phyloP scores from a whole-genome alignment of 495 filamentous ascomycete genomes.

The Bacidia rubella region DNA sequence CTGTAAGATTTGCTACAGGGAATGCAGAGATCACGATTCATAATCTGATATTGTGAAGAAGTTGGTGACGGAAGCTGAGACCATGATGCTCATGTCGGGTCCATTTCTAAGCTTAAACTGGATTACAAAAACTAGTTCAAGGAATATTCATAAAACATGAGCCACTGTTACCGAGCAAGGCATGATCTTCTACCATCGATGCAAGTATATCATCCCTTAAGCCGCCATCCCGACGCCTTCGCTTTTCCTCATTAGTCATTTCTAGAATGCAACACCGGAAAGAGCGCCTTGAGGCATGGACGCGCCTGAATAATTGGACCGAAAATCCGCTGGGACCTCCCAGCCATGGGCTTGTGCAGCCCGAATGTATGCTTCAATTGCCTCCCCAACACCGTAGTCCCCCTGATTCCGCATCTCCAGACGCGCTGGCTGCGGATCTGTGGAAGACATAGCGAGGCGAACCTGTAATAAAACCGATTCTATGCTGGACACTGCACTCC shows the following conservation, averaged over 20 bases:
- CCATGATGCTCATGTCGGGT: too few species aligned
- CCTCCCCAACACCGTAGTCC: constrained; percentile 58
- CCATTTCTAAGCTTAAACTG: not conserved
- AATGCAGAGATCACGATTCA: too few species aligned
- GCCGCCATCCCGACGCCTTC: not conserved
- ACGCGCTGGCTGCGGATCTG: constrained; percentile 60
- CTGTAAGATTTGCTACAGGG: too few species aligned
- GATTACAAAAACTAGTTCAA: not conserved
- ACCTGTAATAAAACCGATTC: constrained; percentile 78
- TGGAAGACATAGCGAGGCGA: constrained; percentile 55
- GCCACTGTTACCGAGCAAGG: not conserved
- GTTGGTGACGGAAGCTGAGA: too few species aligned
- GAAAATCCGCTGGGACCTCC: constrained; percentile 35
- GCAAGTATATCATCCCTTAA: not conserved
- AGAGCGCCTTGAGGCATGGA: not conserved
- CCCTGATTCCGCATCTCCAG: constrained; percentile 26
- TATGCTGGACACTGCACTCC: constrained; percentile 57
- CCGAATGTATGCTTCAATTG: constrained; percentile 56
- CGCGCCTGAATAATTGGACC: constrained; percentile 1
- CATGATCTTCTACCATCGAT: not conserved
- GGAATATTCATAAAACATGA: not conserved
- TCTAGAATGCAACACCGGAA: too few species aligned
- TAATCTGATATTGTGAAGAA: too few species aligned
- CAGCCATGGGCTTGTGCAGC: constrained; percentile 57
- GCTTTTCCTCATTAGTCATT: not conserved